phyloP scores from a whole-genome alignment of 2,329 filamentous ascomycete genomes.

The Tolypocladium ophioglossoides region DNA sequence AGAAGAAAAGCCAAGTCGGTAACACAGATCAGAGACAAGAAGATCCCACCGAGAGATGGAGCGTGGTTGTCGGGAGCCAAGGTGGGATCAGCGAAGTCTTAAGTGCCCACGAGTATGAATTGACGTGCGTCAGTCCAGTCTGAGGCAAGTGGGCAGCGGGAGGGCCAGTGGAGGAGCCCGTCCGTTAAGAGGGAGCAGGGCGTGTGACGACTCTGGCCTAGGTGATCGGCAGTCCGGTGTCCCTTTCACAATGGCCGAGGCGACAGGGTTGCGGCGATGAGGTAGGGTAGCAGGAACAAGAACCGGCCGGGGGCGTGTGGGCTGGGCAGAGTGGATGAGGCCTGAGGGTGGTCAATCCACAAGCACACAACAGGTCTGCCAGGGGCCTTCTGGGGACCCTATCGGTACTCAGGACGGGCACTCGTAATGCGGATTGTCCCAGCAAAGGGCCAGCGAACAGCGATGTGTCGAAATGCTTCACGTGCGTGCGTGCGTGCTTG shows the following conservation, averaged over 20 bases:
- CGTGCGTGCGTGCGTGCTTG: too few species aligned
- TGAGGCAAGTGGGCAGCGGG: constrained; percentile 27
- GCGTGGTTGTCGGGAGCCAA: constrained; percentile 19
- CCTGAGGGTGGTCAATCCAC: neutral
- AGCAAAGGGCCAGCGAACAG: neutral
- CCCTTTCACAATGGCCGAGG: constrained; percentile 36
- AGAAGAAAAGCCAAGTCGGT: constrained; percentile 34
- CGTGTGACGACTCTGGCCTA: constrained; percentile 42
- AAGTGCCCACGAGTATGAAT: constrained; percentile 35
- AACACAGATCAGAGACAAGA: constrained; percentile 29
- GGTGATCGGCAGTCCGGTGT: constrained; percentile 45
- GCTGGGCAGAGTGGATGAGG: neutral
- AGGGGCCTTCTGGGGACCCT: neutral
- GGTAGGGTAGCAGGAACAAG: constrained; percentile 27
- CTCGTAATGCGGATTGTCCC: neutral
- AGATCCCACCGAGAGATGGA: constrained; percentile 23
- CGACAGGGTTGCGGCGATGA: constrained; percentile 33
- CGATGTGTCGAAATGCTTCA: too few species aligned
- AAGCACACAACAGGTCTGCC: neutral
- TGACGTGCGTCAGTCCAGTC: constrained; percentile 29
- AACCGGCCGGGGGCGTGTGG: constrained; percentile 13
- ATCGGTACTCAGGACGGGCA: too few species aligned
- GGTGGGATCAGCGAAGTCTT: constrained; percentile 51
- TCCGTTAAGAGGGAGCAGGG: constrained; percentile 17
- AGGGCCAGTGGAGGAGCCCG: constrained; percentile 25